These are phyloP conservation scores for Linanthus parryae DNA, from an alignment of 148 eudicot species.

Conservation along the genomic window DNA sequence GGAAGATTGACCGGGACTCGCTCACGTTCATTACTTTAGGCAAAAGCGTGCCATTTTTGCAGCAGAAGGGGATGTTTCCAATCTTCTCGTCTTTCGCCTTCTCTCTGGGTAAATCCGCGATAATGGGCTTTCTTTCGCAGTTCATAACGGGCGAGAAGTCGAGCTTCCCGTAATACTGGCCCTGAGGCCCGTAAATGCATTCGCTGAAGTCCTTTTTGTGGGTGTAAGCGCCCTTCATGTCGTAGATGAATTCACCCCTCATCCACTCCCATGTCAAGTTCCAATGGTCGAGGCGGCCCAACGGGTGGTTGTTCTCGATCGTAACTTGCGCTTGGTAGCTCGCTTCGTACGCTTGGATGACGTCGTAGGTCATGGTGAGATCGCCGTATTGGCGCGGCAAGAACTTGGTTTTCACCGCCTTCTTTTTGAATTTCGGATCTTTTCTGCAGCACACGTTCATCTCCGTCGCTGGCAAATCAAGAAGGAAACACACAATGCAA, in stretches of 20 bases:
- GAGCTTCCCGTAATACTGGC: constrained; percentile 53
- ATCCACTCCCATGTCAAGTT: constrained; percentile 91
- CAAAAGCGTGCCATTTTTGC: constrained; percentile 63
- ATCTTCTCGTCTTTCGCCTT: constrained; percentile 55
- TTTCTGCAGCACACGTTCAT: constrained; percentile 59
- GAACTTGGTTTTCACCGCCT: constrained; percentile 30
- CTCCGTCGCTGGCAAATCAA: constrained; percentile 29
- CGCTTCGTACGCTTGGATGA: constrained; percentile 55
- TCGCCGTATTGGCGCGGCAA: constrained; percentile 51
- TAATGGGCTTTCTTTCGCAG: constrained; percentile 58
- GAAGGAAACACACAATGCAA: no score
- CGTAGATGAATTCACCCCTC: constrained; percentile 76
- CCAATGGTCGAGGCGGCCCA: constrained; percentile 92
- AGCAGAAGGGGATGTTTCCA: constrained; percentile 77
- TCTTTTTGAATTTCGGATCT: constrained; percentile 65
- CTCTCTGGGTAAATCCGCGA: constrained; percentile 65
- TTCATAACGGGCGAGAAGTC: constrained; percentile 59
- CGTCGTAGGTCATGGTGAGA: constrained; percentile 68
- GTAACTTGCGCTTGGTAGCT: constrained; percentile 79
- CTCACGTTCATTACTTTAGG: constrained; percentile 71
- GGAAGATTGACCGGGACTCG: constrained; percentile 59
- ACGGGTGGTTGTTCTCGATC: constrained; percentile 58
- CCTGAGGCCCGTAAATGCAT: constrained; percentile 73
- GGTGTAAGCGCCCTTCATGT: constrained; percentile 68
- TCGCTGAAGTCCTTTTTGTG: constrained; percentile 45